phyloP scores from a whole-genome alignment of 1,284 basidiomycete species.

The Puccinia sorghi region DNA sequence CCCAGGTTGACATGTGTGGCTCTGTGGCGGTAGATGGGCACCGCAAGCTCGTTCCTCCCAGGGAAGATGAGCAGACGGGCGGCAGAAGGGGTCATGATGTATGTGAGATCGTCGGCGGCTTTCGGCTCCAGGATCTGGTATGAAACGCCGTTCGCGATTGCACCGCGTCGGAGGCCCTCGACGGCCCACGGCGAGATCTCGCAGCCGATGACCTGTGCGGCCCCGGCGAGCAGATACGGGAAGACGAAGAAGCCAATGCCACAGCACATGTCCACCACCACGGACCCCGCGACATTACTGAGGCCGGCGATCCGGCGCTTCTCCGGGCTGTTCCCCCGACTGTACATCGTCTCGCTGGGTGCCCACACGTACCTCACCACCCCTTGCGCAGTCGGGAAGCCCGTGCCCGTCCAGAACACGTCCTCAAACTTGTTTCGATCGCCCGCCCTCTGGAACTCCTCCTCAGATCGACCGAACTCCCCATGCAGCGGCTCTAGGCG shows the following conservation, averaged over 20 bases:
- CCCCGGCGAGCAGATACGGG: slow-evolving; percentile 29
- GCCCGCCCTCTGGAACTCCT: background rate
- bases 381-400: slow-evolving; percentile 14
- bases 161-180: slow-evolving; percentile 30
- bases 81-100: background rate
- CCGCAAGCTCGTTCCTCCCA: background rate
- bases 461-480: background rate
- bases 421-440: background rate
- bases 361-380: slow-evolving; percentile 26
- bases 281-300: background rate
- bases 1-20: slow-evolving; percentile 44
- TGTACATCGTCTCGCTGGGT: slow-evolving; percentile 39
- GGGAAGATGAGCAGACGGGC: slow-evolving; percentile 12
- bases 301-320: slow-evolving; percentile 28
- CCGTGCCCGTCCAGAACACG: slow-evolving; percentile 37
- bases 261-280: slow-evolving; percentile 42
- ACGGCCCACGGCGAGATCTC: slow-evolving; percentile 40
- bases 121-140: background rate
- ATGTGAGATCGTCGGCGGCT: background rate
- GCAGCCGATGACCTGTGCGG: slow-evolving; percentile 25
- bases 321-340: slow-evolving; percentile 32
- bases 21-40: slow-evolving; percentile 17
- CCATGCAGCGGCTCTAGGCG: slow-evolving; percentile 16
- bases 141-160: slow-evolving; percentile 1
- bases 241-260: slow-evolving; percentile 43